Evolutionary conservation across 805 yeast genomes (phyloP), one percentile per base, ranked within the genome.

Genomic region (Blastobotrys parvus): DNA sequence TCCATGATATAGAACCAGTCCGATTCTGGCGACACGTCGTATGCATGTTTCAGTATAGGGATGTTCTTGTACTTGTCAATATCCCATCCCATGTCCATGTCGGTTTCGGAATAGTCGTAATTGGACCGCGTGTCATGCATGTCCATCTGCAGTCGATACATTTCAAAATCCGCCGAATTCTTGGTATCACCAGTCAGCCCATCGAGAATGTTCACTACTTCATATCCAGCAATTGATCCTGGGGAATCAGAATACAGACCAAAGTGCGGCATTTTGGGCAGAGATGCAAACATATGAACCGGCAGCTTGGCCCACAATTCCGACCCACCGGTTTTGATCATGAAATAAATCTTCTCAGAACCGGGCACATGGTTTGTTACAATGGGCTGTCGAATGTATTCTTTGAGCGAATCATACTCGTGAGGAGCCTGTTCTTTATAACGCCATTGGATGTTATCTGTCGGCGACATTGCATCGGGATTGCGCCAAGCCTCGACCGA

Each of bases 1-100:
- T 65, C 69, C 40, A 62, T 56, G 39, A 65, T 49, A 16, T 63
- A 45, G 43, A 51, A 63, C 70, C 70, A 66, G 21, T 62, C 58
- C 13, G 48, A 42, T 17, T 43, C 22, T 13, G 55, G 49, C 10
- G 61, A 57, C n/a, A 42, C 43, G 11, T 34, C 25, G 49, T 55
- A 65, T 10, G 65, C 67, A 34, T 63, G 62, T 10, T 46, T 50
- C 16, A 58, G 52, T 59, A 60, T 57, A 13, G 68, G 69, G 32
- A 64, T 41, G 44, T 62, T 63, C 49, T 65, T 65, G 53, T 49
- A 64, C 44, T 55, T 54, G 48, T 64, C 69, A 15, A 58, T 46
- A 10, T 48, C 53, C 67, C 67, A 63, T 17, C 65, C 66, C 2
- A 49, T 53, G n/a, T 46, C 47, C 11, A 47, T 23, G 2, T 20